Conservation (phyloP, 768 basidiomycete genomes). For the Hydnomerulius pinastri region DNA sequence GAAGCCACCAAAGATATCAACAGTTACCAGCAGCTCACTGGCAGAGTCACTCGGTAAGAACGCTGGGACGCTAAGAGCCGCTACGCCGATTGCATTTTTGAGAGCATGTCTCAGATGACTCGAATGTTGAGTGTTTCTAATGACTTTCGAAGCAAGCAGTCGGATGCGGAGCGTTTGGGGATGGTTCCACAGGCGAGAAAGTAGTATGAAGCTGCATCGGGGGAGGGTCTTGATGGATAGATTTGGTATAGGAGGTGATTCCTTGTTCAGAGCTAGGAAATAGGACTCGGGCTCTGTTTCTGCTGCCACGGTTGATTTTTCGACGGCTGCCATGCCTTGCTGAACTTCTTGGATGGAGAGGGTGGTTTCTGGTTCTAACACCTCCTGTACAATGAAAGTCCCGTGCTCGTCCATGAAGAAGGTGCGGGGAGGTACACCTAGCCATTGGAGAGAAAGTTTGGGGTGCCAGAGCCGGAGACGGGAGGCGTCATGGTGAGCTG, state of each 20-base stretch:
- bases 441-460: conserved; percentile 42
- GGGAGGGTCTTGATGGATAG: conserved; percentile 1
- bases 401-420: conserved; percentile 31
- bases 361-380: conserved; percentile 17
- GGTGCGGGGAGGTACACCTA: conserved; percentile 39
- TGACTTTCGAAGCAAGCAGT: conserved; percentile 33
- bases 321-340: conserved; percentile 30
- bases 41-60: conserved; percentile 39
- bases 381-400: conserved; percentile 4
- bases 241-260: not conserved
- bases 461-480: conserved; percentile 42
- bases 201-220: conserved; percentile 1
- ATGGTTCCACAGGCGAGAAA: conserved; percentile 25
- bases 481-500: conserved; percentile 32
- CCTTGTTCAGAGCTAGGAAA: not conserved
- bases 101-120: conserved; percentile 46
- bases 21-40: conserved; percentile 28
- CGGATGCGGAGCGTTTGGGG: conserved; percentile 30
- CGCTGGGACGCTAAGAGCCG: conserved; percentile 42
- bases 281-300: not conserved
- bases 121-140: conserved; percentile 38
- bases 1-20: not conserved
- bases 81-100: conserved; percentile 48
- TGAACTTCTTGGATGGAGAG: conserved; percentile 34
- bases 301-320: not conserved